These are phyloP conservation scores for Hsuehochloa calcarea DNA, from an alignment of 176 grass and related monocot genomes.

Conservation along the genomic window DNA sequence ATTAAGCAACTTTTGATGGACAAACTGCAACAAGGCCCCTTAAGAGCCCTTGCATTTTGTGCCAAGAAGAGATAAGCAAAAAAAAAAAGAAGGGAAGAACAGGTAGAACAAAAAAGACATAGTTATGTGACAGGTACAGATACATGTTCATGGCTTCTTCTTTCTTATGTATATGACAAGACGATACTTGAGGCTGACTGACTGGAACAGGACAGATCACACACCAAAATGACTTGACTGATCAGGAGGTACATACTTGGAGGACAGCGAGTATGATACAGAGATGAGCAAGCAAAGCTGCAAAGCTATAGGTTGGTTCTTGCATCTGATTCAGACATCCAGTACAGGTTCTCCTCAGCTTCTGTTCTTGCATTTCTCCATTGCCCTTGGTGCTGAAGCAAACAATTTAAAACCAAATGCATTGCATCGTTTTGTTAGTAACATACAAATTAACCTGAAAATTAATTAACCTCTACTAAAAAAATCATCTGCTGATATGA, in stretches of 20 bases:
- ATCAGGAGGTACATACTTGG: constrained; percentile 42
- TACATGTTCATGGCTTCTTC: constrained; percentile 51
- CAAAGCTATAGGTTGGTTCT: constrained; percentile 25
- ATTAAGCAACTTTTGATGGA: constrained; percentile 42
- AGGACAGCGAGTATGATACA: constrained; percentile 49
- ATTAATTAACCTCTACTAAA: not conserved
- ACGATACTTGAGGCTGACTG: constrained; percentile 41
- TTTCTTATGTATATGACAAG: constrained; percentile 57
- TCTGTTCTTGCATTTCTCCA: constrained; percentile 98
- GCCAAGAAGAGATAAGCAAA: constrained; percentile 8
- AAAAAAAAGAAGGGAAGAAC: not conserved
- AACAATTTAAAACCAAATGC: not conserved
- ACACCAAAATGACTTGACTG: constrained; percentile 52
- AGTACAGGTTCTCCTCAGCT: constrained; percentile 50
- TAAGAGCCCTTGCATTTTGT: constrained; percentile 43
- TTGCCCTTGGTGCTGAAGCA: constrained; percentile 82
- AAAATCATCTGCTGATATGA: not conserved
- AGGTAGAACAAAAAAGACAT: constrained; percentile 37
- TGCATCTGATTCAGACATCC: constrained; percentile 24
- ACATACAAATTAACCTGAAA: not conserved
- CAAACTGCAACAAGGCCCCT: constrained; percentile 25
- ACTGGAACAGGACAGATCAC: constrained; percentile 42
- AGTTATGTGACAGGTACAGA: constrained; percentile 47
- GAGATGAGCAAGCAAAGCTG: constrained; percentile 47
- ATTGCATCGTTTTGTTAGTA: not conserved